Percentiles rank a stretch among this genome's conserved stretches.
Conservation (phyloP, 1,139 yeast genomes). For the Candida sp. region DNA sequence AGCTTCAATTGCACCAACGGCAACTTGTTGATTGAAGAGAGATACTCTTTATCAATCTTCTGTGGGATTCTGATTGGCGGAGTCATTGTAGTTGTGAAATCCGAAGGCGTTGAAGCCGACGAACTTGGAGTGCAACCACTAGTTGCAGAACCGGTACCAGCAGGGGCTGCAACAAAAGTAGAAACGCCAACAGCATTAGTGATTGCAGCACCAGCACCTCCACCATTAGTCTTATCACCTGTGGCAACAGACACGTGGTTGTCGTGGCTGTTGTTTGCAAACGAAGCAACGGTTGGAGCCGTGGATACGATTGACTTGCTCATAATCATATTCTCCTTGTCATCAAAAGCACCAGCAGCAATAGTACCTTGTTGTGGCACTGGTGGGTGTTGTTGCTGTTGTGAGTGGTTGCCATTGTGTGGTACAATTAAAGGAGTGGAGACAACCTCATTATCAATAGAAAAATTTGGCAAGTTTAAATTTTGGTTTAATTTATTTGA, state of each 20-base stretch:
- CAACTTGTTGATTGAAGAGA: conserved; percentile 37
- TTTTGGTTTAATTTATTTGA: conserved; percentile 29
- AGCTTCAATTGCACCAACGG: conserved; percentile 38
- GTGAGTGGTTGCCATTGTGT: conserved; percentile 1
- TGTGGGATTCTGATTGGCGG: conserved; percentile 11
- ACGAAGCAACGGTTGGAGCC: conserved; percentile 1
- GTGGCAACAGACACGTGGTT: neutral
- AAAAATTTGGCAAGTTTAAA: conserved; percentile 33
- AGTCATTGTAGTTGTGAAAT: conserved; percentile 6
- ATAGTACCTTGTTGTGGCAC: neutral
- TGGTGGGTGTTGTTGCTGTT: neutral
- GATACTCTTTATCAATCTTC: conserved; percentile 48
- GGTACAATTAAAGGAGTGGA: conserved; percentile 17
- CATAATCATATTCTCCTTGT: conserved; percentile 9
- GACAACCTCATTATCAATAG: conserved; percentile 22
- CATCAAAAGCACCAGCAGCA: conserved; percentile 1
- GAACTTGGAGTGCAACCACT: conserved; percentile 9
- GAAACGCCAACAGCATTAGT: neutral
- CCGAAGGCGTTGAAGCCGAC: conserved; percentile 12
- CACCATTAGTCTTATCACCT: neutral
- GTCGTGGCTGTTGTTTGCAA: conserved; percentile 3
- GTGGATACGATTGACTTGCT: conserved; percentile 1
- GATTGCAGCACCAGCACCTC: neutral
- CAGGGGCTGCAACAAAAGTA: conserved; percentile 7
- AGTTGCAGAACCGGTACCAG: conserved; percentile 8